Percentiles rank a stretch among this genome's conserved stretches.
These are phyloP conservation scores for Blastocystis sp. DNA, from an alignment of 352 stramenopile genomes.

Conservation along the genomic window DNA sequence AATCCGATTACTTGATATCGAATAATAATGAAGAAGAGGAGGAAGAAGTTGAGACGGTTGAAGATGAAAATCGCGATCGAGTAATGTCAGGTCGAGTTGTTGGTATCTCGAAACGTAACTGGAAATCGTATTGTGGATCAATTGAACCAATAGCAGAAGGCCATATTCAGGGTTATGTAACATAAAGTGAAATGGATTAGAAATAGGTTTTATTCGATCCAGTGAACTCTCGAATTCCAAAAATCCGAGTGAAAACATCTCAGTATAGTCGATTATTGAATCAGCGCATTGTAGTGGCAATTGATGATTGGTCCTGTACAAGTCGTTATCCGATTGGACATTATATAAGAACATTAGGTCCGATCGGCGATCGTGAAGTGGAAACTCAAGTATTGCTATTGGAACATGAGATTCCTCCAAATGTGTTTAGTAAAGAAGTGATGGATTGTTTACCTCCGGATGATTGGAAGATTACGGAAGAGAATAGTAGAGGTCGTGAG, in stretches of 20 bases:
- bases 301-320: constrained; percentile 87
- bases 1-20: constrained; percentile 76
- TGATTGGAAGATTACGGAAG: constrained; percentile 89
- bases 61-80: constrained; percentile 69
- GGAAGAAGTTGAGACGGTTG: constrained; percentile 73
- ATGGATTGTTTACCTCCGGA: constrained; percentile 85
- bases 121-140: constrained; percentile 87
- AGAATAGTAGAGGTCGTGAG: constrained; percentile 75
- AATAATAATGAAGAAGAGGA: constrained; percentile 75
- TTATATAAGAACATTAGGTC: constrained; percentile 90
- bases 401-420: constrained; percentile 90
- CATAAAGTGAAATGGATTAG: constrained; percentile 71
- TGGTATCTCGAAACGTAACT: constrained; percentile 86
- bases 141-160: constrained; percentile 77
- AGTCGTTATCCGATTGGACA: constrained; percentile 87
- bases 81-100: constrained; percentile 75
- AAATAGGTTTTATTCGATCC: constrained; percentile 77
- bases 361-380: constrained; percentile 90
- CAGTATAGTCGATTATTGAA: constrained; percentile 84
- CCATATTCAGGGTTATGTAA: constrained; percentile 74
- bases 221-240: constrained; percentile 80
- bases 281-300: constrained; percentile 87
- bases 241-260: constrained; percentile 88
- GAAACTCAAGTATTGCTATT: constrained; percentile 91
- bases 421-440: constrained; percentile 82